Conservation (phyloP, 805 yeast species). For the Metschnikowia matae region DNA sequence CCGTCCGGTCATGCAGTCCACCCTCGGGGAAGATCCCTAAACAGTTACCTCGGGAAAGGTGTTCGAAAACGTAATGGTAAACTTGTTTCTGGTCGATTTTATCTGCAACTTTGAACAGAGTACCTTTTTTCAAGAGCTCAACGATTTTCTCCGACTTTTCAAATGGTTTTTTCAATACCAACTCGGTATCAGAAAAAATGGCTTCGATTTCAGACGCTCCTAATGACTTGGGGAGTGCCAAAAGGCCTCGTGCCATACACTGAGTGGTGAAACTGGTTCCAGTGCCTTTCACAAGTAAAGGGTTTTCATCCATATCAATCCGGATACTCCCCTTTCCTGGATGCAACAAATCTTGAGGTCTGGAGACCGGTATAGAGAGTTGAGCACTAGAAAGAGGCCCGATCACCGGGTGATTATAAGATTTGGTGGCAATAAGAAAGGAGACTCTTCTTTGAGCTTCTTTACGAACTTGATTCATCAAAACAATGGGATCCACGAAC, state of each 20-base stretch:
- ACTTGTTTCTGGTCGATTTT: conserved; percentile 84
- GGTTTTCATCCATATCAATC: conserved; percentile 49
- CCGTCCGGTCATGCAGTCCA: conserved; percentile 95
- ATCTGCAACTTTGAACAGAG: conserved; percentile 66
- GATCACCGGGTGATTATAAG: conserved; percentile 60
- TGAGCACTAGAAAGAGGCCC: conserved; percentile 75
- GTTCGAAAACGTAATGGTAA: conserved; percentile 79
- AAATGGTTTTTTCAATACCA: conserved; percentile 68
- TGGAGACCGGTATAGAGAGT: conserved; percentile 81
- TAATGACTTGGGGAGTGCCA: conserved; percentile 72
- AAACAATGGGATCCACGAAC: conserved; percentile 75
- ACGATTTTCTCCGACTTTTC: conserved; percentile 44
- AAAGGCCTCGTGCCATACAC: conserved; percentile 59
- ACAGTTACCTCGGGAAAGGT: conserved; percentile 73
- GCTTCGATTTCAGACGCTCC: conserved; percentile 72
- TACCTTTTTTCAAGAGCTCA: conserved; percentile 46
- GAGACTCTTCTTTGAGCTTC: conserved; percentile 67
- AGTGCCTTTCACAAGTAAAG: conserved; percentile 54
- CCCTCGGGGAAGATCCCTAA: conserved; percentile 97
- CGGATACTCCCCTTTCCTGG: conserved; percentile 64
- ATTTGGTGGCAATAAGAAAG: conserved; percentile 81
- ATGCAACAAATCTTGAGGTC: conserved; percentile 83
- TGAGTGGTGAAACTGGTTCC: conserved; percentile 65
- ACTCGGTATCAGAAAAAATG: conserved; percentile 67
- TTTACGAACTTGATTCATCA: conserved; percentile 74